Conservation (phyloP, 2,329 filamentous ascomycete genomes). For the Trichoderma pleuroti region DNA sequence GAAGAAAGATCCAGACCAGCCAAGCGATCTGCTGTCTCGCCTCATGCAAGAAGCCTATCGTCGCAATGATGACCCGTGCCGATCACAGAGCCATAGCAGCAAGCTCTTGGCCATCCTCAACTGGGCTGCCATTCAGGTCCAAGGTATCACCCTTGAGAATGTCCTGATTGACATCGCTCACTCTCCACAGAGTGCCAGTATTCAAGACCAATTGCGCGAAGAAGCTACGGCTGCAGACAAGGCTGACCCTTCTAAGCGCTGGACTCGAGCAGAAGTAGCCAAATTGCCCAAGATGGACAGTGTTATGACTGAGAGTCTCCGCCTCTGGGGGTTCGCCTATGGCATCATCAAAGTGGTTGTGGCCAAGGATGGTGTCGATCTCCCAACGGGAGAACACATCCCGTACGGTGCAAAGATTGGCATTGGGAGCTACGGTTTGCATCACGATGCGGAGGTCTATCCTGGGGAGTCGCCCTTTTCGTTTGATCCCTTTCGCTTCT, state of each 20-base stretch:
- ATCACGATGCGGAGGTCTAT: background rate
- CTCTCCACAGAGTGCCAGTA: background rate
- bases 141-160: conserved; percentile 1
- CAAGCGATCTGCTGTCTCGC: background rate
- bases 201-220: background rate
- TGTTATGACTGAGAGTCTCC: background rate
- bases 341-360: conserved; percentile 5
- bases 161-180: conserved; percentile 2
- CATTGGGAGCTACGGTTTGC: background rate
- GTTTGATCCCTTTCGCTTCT: conserved; percentile 3
- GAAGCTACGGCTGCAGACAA: background rate
- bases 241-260: background rate
- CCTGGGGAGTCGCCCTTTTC: background rate
- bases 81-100: conserved; percentile 2
- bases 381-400: conserved; percentile 3
- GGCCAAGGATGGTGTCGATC: background rate
- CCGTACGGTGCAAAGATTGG: background rate
- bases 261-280: background rate
- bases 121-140: conserved; percentile 11
- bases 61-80: background rate
- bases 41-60: conserved; percentile 1
- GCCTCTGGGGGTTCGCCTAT: background rate
- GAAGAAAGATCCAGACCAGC: background rate
- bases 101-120: background rate
- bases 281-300: background rate